Percentiles rank a stretch among this genome's conserved stretches.
Conservation (phyloP, 2,329 filamentous ascomycete genomes). For the Microascus cirrosus region DNA sequence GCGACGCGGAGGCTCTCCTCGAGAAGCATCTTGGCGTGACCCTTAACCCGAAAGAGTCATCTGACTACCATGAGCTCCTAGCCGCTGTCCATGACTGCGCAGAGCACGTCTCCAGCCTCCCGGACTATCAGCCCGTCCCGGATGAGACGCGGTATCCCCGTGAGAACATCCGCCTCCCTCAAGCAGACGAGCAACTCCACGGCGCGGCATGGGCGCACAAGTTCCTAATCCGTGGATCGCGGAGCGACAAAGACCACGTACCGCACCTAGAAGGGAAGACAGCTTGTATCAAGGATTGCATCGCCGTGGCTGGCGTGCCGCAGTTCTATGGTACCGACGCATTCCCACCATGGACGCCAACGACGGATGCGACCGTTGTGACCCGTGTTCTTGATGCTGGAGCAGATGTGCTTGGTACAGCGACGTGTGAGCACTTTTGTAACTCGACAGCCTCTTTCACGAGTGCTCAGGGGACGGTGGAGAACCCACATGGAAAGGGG, state of each 20-base stretch:
- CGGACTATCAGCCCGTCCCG: constrained; percentile 32
- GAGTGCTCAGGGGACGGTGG: constrained; percentile 30
- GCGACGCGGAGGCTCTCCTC: constrained; percentile 24
- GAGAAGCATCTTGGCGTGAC: constrained; percentile 20
- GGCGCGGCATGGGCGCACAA: constrained; percentile 40
- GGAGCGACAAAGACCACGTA: constrained; percentile 13
- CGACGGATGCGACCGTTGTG: constrained; percentile 41
- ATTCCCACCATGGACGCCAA: constrained; percentile 35
- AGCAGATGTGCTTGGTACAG: constrained; percentile 35
- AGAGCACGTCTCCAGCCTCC: constrained; percentile 26
- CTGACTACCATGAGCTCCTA: constrained; percentile 34
- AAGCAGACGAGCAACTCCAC: constrained; percentile 26
- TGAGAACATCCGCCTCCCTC: constrained; percentile 26
- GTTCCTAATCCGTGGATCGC: constrained; percentile 25
- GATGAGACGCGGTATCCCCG: constrained; percentile 31
- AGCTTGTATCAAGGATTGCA: constrained; percentile 41
- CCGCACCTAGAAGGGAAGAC: constrained; percentile 27
- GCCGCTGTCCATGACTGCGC: constrained; percentile 40
- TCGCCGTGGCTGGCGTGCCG: constrained; percentile 40
- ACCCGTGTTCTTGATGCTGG: constrained; percentile 37
- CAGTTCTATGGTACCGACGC: constrained; percentile 40
- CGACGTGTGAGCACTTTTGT: constrained; percentile 42
- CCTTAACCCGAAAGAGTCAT: constrained; percentile 22
- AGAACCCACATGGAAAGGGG: constrained; percentile 30
- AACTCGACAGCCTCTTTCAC: constrained; percentile 35